Evolutionary conservation across 805 yeast genomes (phyloP).

Genomic region (Schizosaccharomyces lindneri): DNA sequence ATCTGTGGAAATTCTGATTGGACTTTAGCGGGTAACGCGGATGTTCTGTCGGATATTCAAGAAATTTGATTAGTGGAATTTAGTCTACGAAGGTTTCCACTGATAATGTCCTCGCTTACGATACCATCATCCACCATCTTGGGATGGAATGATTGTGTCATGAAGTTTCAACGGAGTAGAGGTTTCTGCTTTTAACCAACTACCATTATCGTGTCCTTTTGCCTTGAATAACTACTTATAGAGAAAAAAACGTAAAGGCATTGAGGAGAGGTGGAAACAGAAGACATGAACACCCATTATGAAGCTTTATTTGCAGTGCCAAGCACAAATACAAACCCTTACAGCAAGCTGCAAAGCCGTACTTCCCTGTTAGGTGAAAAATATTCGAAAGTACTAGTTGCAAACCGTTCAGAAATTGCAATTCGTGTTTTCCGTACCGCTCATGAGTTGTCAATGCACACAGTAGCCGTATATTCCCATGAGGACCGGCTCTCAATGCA

Average conservation of each 20-base stretch:
- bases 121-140: too few relatives aligned
- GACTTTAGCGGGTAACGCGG: too few relatives aligned
- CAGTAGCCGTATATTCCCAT: conserved; percentile 90
- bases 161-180: too few relatives aligned
- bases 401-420: conserved; percentile 19
- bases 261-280: not conserved
- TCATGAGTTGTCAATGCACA: conserved; percentile 88
- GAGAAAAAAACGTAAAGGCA: not conserved
- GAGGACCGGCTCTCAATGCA: conserved; percentile 91
- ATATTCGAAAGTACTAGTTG: conserved; percentile 9
- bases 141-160: too few relatives aligned
- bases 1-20: too few relatives aligned
- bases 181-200: too few relatives aligned
- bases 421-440: conserved; percentile 71
- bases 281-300: not conserved
- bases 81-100: too few relatives aligned
- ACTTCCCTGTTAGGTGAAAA: not conserved
- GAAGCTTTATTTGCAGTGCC: not conserved
- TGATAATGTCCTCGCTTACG: too few relatives aligned
- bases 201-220: too few relatives aligned
- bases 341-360: not conserved
- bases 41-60: too few relatives aligned
- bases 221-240: too few relatives aligned
- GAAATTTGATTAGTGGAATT: too few relatives aligned
- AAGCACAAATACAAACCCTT: not conserved